Conservation (phyloP, 1,284 basidiomycete species). For the Chalciporus sp. region DNA sequence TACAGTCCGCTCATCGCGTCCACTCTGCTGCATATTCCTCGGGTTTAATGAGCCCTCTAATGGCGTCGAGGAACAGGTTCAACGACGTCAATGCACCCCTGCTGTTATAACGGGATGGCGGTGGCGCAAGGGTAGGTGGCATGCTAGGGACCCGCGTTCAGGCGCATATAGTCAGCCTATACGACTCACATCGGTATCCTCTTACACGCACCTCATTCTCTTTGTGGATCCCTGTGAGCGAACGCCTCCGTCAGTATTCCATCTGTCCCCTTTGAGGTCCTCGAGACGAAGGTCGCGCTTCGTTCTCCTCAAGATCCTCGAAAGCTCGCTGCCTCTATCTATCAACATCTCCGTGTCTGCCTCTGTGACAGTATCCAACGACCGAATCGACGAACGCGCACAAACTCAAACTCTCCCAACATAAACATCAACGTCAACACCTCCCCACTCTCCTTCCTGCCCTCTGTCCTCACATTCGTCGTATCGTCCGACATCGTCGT, state of each 20-base stretch:
- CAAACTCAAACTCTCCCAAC: slow-evolving; percentile 29
- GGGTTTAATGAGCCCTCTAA: slow-evolving; percentile 20
- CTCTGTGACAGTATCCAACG: slow-evolving; percentile 1
- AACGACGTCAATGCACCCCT: slow-evolving; percentile 15
- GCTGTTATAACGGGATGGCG: not conserved
- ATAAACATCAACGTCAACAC: slow-evolving; percentile 11
- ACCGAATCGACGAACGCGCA: too few species aligned
- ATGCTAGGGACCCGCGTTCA: slow-evolving; percentile 22
- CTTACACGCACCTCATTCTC: slow-evolving; percentile 13
- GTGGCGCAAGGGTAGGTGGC: slow-evolving; percentile 16
- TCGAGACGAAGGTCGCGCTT: slow-evolving; percentile 21
- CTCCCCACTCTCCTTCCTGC: slow-evolving; percentile 14
- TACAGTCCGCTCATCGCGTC: too few species aligned
- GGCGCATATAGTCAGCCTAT: not conserved
- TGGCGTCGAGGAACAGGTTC: slow-evolving; percentile 18
- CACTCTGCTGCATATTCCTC: slow-evolving; percentile 14
- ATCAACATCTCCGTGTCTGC: slow-evolving; percentile 1
- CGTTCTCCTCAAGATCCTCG: slow-evolving; percentile 1
- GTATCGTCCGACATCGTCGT: slow-evolving; percentile 29
- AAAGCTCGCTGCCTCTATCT: slow-evolving; percentile 2
- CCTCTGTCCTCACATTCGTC: not conserved
- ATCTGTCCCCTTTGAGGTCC: slow-evolving; percentile 9
- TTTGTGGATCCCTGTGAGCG: slow-evolving; percentile 15
- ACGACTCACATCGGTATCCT: slow-evolving; percentile 22
- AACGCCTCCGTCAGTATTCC: not conserved